These are phyloP conservation scores for Psophocarpus tetragonolobus DNA, from an alignment of 306 rosid species.

Conservation along the genomic window DNA sequence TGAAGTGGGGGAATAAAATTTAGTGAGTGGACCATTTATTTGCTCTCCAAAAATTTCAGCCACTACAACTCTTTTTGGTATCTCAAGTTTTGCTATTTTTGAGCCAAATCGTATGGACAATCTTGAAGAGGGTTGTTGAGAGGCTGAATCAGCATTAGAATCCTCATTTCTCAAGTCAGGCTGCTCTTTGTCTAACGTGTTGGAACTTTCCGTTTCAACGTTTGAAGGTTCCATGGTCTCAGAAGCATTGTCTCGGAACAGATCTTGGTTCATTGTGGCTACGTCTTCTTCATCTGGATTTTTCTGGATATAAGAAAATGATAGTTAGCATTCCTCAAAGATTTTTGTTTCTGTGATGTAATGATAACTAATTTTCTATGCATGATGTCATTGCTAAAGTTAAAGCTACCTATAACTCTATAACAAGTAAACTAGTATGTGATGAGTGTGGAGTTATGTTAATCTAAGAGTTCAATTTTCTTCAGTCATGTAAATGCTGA, in stretches of 20 bases:
- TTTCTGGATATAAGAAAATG: conserved; percentile 49
- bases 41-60: conserved; percentile 34
- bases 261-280: conserved; percentile 28
- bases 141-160: conserved; percentile 34
- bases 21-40: conserved; percentile 21
- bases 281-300: conserved; percentile 58
- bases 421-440: neutral
- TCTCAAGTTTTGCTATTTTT: conserved; percentile 58
- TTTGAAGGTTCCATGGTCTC: conserved; percentile 30
- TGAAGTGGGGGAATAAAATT: conserved; percentile 27
- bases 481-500: conserved; percentile 4
- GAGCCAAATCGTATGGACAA: conserved; percentile 48
- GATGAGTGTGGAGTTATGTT: neutral
- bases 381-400: conserved; percentile 5
- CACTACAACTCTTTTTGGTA: conserved; percentile 48
- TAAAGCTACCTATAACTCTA: neutral
- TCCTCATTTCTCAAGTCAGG: conserved; percentile 33
- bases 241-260: conserved; percentile 26
- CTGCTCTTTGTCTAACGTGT: conserved; percentile 31
- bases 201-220: conserved; percentile 2
- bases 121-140: conserved; percentile 45
- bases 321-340: neutral
- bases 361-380: neutral
- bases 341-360: conserved; percentile 43
- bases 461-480: neutral